Evolutionary conservation across 495 filamentous ascomycete species (phyloP).

Genomic region (Penicillium nucicola): DNA sequence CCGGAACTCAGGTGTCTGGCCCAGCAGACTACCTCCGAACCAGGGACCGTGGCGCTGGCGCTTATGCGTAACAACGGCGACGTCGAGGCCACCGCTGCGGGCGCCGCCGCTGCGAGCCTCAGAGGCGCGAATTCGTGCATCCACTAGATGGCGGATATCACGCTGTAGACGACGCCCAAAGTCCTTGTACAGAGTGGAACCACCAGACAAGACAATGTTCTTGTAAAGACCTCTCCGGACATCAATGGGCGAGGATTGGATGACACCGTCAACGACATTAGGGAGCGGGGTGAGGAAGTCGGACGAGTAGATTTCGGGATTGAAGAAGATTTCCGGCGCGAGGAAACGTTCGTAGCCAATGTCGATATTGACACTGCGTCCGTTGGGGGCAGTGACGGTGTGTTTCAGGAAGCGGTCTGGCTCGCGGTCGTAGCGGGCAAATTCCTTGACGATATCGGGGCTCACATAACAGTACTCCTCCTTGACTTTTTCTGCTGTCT

Average conservation of each 20-base stretch:
- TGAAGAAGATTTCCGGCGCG: conserved; percentile 99
- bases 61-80: conserved; percentile 95
- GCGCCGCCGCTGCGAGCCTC: conserved; percentile 86
- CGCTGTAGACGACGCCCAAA: conserved; percentile 93
- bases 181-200: conserved; percentile 95
- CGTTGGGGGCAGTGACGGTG: conserved; percentile 80
- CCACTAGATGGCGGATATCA: conserved; percentile 92
- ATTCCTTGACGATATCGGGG: conserved; percentile 98
- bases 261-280: conserved; percentile 90
- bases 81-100: conserved; percentile 80
- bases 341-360: conserved; percentile 98
- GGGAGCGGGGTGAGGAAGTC: conserved; percentile 96
- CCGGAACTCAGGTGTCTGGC: conserved; percentile 97
- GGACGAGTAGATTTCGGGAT: conserved; percentile 97
- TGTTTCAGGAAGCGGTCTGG: conserved; percentile 88
- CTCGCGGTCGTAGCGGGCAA: conserved; percentile 86
- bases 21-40: conserved; percentile 95
- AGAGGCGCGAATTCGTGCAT: conserved; percentile 84
- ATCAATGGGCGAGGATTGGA: conserved; percentile 95
- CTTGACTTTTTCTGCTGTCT: conserved; percentile 97
- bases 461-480: conserved; percentile 98
- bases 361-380: conserved; percentile 78
- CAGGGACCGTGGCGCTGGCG: conserved; percentile 94
- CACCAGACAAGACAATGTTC: conserved; percentile 97
- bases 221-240: conserved; percentile 97